Base-by-base conservation (phyloP, 768 basidiomycete genomes). In the Lentinula sp. region DNA sequence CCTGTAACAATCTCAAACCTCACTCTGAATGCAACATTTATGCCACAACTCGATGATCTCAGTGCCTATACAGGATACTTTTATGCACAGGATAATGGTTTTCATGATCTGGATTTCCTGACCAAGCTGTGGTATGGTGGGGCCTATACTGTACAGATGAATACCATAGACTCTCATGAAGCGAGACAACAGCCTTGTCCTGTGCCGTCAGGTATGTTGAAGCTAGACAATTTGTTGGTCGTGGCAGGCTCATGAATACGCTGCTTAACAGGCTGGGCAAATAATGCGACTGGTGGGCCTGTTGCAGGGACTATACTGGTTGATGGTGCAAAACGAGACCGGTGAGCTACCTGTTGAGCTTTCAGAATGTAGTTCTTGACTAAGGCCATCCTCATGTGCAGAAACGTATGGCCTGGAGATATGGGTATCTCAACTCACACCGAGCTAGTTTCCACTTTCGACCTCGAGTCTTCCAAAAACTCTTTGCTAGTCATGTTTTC, bases 111-210 rank as follows among this genome's bases (percentile, higher is more conserved):
- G 9, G 71, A 81, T 62, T 80, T 85, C 59, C 62, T 84, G 66
- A 84, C 80, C 0, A 85, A 83, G 67, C 59, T 84, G 3, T 84
- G 84, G 83, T 84, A 83, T 66, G 76, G 83, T 0, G 84, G 84
- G 4, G 83, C 83, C 3, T 86, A 86, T 65, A 86, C 84, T 0
- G 81, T 84, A 2, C 83, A 84, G 64, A 83, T 82, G 2, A 81
- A 83, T 61, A 83, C 80, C 0, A 79, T 83, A 37, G 74, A 75
- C 60, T 65, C 66, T 0, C 68, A 74, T 51, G 66, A 75, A 61
- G 74, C 74, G 16, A 67, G 74, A 18, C 70, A 71, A 57, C 68
- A 69, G 39, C 73, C 71, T 11, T 73, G 74, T 58, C 70, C 72
- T 18, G 42, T 49, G 16, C 64, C 65, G 16, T 35, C 34, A 16